These are phyloP conservation scores for Tricholoma sp. DNA, from an alignment of 768 basidiomycete species.

Conservation along the genomic window DNA sequence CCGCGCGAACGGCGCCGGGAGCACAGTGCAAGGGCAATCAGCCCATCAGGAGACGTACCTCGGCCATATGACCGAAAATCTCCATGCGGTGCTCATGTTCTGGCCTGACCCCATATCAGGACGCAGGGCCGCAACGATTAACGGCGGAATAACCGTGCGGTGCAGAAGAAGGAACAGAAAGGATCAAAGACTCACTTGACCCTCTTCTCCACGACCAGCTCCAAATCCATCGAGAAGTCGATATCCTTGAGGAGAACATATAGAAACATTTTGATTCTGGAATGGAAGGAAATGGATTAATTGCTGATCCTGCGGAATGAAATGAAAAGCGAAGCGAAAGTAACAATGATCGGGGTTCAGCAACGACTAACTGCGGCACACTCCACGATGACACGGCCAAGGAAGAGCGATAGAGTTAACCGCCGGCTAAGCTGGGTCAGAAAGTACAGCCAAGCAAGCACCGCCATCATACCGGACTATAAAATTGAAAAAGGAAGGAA, in stretches of 20 bases:
- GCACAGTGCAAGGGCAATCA: too few species aligned
- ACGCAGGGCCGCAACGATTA: neutral
- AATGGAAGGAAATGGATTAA: neutral
- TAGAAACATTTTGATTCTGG: constrained; percentile 2
- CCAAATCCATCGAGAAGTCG: neutral
- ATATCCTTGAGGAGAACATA: neutral
- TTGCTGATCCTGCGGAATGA: neutral
- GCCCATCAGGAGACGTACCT: neutral
- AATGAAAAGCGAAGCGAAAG: neutral
- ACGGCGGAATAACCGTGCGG: constrained; percentile 1
- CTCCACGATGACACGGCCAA: neutral
- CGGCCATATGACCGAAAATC: neutral
- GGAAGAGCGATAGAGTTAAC: neutral
- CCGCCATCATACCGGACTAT: neutral
- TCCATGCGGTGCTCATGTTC: neutral
- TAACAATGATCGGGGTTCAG: neutral
- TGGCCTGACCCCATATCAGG: neutral
- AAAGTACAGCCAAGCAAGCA: neutral
- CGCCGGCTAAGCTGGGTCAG: neutral
- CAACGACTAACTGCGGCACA: neutral
- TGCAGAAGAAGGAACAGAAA: constrained; percentile 12
- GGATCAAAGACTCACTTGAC: neutral
- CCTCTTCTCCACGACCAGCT: neutral
- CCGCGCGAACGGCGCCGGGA: neutral
- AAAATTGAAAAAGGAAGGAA: constrained; percentile 1